A percentile compares a stretch with the other conserved stretches of the same genome.
Conservation (phyloP, 2,329 filamentous ascomycete species). For the Cladosporium austrohemisphaericum region DNA sequence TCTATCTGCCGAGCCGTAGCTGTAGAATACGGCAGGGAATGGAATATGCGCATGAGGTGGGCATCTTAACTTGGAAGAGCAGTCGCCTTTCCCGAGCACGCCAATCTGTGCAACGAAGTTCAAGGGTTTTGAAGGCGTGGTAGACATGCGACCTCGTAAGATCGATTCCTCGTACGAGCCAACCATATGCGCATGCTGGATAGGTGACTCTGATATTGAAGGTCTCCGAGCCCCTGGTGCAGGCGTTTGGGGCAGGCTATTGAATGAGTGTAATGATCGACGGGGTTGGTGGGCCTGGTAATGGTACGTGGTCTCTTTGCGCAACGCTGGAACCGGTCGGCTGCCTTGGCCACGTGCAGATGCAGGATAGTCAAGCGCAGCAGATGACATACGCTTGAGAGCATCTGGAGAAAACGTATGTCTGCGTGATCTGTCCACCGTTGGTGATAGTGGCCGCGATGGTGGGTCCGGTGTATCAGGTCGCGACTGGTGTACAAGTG, state of each 20-base stretch:
- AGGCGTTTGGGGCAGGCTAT: constrained; percentile 43
- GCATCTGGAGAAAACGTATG: constrained; percentile 67
- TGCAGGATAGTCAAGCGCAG: constrained; percentile 36
- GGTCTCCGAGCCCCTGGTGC: constrained; percentile 57
- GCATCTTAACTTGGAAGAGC: constrained; percentile 78
- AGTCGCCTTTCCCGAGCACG: constrained; percentile 83
- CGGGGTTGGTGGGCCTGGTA: constrained; percentile 63
- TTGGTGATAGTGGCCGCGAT: constrained; percentile 36
- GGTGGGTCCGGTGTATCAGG: constrained; percentile 32
- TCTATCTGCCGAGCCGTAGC: constrained; percentile 67
- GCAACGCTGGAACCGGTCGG: constrained; percentile 41
- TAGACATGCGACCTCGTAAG: constrained; percentile 91
- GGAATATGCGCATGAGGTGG: constrained; percentile 85
- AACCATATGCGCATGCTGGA: constrained; percentile 92
- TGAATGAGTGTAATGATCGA: constrained; percentile 50
- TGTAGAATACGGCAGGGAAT: constrained; percentile 95
- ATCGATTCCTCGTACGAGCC: constrained; percentile 98
- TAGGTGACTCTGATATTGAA: constrained; percentile 74
- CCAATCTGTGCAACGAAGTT: constrained; percentile 95
- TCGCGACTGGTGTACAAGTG: constrained; percentile 63
- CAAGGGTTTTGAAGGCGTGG: constrained; percentile 84
- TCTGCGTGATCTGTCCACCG: constrained; percentile 55
- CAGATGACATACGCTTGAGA: constrained; percentile 47
- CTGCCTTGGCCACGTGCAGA: constrained; percentile 23
- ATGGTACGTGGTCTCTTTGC: constrained; percentile 57